These are phyloP conservation scores for Eimeria praecox DNA, from an alignment of 169 alveolate genomes.

Conservation along the genomic window DNA sequence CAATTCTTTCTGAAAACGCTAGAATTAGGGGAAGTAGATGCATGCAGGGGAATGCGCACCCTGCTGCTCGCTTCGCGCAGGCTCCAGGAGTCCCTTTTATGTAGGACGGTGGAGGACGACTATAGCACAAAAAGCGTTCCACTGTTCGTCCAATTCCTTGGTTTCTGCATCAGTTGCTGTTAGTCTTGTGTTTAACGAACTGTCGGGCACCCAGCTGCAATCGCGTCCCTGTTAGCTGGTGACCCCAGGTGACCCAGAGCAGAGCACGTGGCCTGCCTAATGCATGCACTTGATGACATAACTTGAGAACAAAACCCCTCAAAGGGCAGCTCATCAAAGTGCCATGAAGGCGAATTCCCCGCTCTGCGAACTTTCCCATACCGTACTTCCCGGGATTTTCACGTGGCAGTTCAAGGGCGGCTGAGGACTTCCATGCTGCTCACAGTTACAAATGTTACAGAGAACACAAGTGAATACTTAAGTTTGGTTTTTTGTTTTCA, in stretches of 20 bases:
- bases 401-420: background rate
- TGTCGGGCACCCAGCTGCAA: background rate
- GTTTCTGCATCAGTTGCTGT: background rate
- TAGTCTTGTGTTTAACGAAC: background rate
- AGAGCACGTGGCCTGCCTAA: background rate
- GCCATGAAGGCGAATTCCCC: background rate
- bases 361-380: background rate
- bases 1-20: background rate
- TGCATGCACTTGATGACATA: background rate
- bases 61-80: slow-evolving; percentile 56
- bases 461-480: too few relatives aligned
- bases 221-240: background rate
- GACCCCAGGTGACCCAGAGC: background rate
- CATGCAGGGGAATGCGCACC: slow-evolving; percentile 59
- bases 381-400: background rate
- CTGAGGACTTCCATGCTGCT: background rate
- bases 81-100: background rate
- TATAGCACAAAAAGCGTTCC: background rate
- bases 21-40: background rate
- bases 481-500: background rate
- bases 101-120: background rate
- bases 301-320: background rate
- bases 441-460: background rate
- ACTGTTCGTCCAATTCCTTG: background rate
- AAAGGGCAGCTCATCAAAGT: background rate